Evolutionary conservation across 2,329 filamentous ascomycete genomes (phyloP).

Genomic region (Neonectria faginata): DNA sequence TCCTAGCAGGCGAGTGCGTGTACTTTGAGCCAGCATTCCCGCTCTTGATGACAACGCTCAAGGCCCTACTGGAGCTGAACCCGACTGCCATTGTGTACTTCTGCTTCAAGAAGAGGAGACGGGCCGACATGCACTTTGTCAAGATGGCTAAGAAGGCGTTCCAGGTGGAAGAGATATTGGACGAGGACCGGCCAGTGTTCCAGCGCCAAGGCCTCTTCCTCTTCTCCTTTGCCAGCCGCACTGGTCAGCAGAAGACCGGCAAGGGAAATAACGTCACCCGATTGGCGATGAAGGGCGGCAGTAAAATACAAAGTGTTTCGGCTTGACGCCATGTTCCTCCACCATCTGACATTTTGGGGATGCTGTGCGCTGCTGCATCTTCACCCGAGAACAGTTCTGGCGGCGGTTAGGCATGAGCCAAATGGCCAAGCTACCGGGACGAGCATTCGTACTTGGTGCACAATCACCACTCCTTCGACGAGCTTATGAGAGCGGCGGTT

Average conservation of each 20-base stretch:
- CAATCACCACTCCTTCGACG: no score
- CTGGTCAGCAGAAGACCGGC: slow-evolving; percentile 29
- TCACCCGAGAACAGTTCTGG: slow-evolving; percentile 3
- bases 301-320: slow-evolving; percentile 35
- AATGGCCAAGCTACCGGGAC: slow-evolving; percentile 9
- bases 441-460: background rate
- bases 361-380: slow-evolving; percentile 7
- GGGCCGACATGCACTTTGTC: slow-evolving; percentile 82
- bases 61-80: slow-evolving; percentile 78
- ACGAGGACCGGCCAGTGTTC: slow-evolving; percentile 70
- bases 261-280: slow-evolving; percentile 33
- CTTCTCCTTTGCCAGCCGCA: slow-evolving; percentile 65
- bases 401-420: slow-evolving; percentile 18
- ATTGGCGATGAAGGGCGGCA: slow-evolving; percentile 35
- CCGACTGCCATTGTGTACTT: slow-evolving; percentile 77
- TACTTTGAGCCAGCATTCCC: slow-evolving; percentile 98
- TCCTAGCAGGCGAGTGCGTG: slow-evolving; percentile 96
- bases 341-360: slow-evolving; percentile 22
- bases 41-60: slow-evolving; percentile 81
- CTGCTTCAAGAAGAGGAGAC: slow-evolving; percentile 93
- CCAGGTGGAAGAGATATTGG: slow-evolving; percentile 69
- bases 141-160: slow-evolving; percentile 77
- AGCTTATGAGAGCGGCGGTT: no score
- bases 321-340: slow-evolving; percentile 30
- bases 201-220: slow-evolving; percentile 70